Evolutionary conservation across 2,329 filamentous ascomycete genomes (phyloP).

Genomic region (Verticillium nonalfalfae): DNA sequence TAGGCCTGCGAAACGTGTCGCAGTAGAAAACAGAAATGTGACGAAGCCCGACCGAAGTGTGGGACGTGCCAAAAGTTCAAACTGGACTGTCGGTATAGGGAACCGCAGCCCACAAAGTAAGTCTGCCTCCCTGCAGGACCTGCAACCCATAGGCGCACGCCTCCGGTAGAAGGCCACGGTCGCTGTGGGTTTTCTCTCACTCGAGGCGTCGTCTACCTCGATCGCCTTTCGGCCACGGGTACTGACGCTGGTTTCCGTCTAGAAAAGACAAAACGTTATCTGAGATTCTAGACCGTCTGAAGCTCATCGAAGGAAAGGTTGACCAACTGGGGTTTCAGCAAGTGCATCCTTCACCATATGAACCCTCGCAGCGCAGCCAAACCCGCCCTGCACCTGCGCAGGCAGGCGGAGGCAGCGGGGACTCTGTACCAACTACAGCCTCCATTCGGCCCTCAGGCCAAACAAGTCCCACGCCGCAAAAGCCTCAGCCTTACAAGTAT

Average conservation of each 20-base stretch:
- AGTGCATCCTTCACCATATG: slow-evolving; percentile 14
- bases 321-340: slow-evolving; percentile 29
- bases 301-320: slow-evolving; percentile 48
- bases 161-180: background rate
- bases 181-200: background rate
- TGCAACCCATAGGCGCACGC: background rate
- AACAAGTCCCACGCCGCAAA: background rate
- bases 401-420: slow-evolving; percentile 1
- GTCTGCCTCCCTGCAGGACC: slow-evolving; percentile 16
- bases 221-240: slow-evolving; percentile 1
- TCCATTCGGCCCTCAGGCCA: slow-evolving; percentile 10
- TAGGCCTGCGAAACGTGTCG: slow-evolving; percentile 55
- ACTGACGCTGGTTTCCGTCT: slow-evolving; percentile 1
- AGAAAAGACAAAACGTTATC: slow-evolving; percentile 59
- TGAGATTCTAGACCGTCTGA: slow-evolving; percentile 52
- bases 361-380: background rate
- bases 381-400: background rate
- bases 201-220: slow-evolving; percentile 2
- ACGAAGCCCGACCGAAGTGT: slow-evolving; percentile 56
- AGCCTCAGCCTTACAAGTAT: slow-evolving; percentile 3
- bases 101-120: slow-evolving; percentile 57
- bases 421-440: slow-evolving; percentile 7
- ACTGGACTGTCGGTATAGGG: slow-evolving; percentile 53
- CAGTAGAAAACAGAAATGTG: slow-evolving; percentile 57
- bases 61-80: slow-evolving; percentile 50